Evolutionary conservation across 768 basidiomycete species (phyloP), one percentile per base, ranked within the genome.

Genomic region (Leucogyrophana mollusca): DNA sequence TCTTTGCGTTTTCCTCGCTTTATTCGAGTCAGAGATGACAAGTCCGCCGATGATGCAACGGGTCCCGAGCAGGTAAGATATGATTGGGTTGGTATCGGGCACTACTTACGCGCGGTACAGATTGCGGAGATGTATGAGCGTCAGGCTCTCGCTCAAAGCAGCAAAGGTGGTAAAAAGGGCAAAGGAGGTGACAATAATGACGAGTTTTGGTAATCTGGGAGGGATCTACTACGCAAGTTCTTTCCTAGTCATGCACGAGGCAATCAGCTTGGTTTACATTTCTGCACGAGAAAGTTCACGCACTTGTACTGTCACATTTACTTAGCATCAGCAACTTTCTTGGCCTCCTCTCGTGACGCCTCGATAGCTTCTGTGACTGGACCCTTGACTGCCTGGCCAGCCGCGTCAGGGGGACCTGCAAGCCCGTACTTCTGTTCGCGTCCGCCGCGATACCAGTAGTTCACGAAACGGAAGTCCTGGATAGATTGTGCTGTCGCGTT

Each of bases 1-100:
- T 98, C 96, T 13, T 70, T 99, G 36, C 87, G 96, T 10, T 99
- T 99, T 71, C 96, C 96, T 33, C 82, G 96, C 22, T 98, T 97
- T 67, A 80, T 99, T 54, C 82, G 87, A 36, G 71, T 94, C 41
- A 80, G 96, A 53, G 96, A 98, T 51, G 96, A 99, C 67, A 99
- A 99, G 67, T 73, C 74, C 21, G 85, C 85, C 11, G 94, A 97
- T 50, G 90, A 96, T 67, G 91, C 92, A 18, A 98, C 96, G 9
- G 83, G 85, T 3, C 84, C 93, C 5, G 94, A 98, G 59, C 92
- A 94, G 79, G 92, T 90, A 54, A 66, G 73, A 53, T 30, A 18
- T 30, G 43, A 48, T n/a, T 32, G 11, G 16, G 34, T 30, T 30
- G 27, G 27, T 30, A 30, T 9, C 7, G 37, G 16, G 25, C 42